phyloP scores from a whole-genome alignment of 2,329 filamentous ascomycete genomes.

The Mollisiaceae sp. region DNA sequence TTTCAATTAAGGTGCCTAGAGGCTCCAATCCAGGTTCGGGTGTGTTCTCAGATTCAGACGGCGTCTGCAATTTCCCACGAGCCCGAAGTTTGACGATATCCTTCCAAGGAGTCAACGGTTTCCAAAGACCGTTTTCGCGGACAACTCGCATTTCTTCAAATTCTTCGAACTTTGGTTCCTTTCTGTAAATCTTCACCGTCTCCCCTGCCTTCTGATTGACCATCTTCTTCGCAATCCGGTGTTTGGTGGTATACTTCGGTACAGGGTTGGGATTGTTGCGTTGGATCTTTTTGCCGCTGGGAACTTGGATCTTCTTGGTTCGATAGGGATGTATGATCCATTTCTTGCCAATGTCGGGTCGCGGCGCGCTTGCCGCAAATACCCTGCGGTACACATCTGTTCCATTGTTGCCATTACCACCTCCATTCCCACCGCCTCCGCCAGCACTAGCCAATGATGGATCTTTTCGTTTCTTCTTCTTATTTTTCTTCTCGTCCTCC shows the following conservation, averaged over 20 bases:
- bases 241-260: not conserved
- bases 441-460: not conserved
- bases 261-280: not conserved
- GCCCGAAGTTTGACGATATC: not conserved
- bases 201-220: not conserved
- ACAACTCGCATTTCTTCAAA: not conserved
- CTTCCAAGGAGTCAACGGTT: not conserved
- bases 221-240: not conserved
- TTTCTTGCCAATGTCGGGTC: not conserved
- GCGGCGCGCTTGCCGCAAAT: not conserved
- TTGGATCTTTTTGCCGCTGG: not conserved
- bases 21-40: too few species aligned
- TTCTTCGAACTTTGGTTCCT: not conserved
- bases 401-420: not conserved
- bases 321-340: not conserved
- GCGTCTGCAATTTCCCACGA: too few species aligned
- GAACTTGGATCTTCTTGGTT: not conserved
- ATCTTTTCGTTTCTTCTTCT: not conserved
- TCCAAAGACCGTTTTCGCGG: not conserved
- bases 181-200: not conserved
- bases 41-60: too few species aligned
- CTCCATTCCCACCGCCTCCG: not conserved
- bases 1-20: too few species aligned
- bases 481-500: conserved; percentile 20
- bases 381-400: not conserved